Evolutionary conservation across 352 stramenopile genomes (phyloP).

Genomic region (Discostella stelligera): DNA sequence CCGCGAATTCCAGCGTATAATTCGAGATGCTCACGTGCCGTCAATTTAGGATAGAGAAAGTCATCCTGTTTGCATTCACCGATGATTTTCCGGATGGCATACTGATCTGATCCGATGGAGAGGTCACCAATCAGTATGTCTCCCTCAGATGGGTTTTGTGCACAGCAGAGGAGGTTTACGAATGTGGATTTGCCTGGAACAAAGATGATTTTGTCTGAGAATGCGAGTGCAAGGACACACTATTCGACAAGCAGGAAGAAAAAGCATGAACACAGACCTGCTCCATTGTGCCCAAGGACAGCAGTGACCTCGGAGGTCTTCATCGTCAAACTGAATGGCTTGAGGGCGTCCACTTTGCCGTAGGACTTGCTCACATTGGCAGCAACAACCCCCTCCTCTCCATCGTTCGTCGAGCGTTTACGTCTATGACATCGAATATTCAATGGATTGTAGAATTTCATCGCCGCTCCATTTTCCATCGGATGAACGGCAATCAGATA

Average conservation of each 20-base stretch:
- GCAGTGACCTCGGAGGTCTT: slow-evolving; percentile 67
- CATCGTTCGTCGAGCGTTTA: slow-evolving; percentile 1
- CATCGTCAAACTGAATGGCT: slow-evolving; percentile 54
- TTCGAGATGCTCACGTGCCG: slow-evolving; percentile 73
- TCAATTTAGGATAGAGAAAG: slow-evolving; percentile 75
- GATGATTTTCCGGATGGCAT: slow-evolving; percentile 84
- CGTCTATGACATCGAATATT: slow-evolving; percentile 39
- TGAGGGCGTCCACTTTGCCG: slow-evolving; percentile 61
- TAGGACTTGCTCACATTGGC: slow-evolving; percentile 51
- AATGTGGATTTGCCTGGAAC: slow-evolving; percentile 91
- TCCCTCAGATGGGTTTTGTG: slow-evolving; percentile 85
- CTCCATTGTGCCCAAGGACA: slow-evolving; percentile 89
- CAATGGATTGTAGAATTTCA: slow-evolving; percentile 53
- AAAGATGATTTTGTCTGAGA: neutral
- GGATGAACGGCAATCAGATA: slow-evolving; percentile 54
- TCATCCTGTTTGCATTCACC: slow-evolving; percentile 84
- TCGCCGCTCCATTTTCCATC: slow-evolving; percentile 44
- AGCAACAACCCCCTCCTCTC: slow-evolving; percentile 34
- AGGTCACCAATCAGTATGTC: slow-evolving; percentile 85
- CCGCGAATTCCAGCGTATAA: slow-evolving; percentile 78
- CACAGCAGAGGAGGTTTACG: slow-evolving; percentile 93
- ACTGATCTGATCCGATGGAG: slow-evolving; percentile 83
- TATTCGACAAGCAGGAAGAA: neutral
- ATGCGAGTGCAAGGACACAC: neutral
- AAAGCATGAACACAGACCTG: slow-evolving; percentile 32